phyloP scores from a whole-genome alignment of 2,329 filamentous ascomycete species.

The Fusarium haematococcum region DNA sequence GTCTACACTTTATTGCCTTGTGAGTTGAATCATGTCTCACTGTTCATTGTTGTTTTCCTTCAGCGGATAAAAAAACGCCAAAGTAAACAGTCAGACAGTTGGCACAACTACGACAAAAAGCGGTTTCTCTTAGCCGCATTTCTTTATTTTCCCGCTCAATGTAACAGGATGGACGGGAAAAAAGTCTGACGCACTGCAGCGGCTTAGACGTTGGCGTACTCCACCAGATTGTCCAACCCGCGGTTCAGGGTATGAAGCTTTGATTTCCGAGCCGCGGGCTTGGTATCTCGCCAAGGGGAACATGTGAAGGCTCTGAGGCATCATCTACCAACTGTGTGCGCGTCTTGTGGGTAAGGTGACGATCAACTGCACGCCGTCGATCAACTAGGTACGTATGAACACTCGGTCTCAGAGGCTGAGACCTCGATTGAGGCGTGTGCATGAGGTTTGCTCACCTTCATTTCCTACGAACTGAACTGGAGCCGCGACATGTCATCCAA shows the following conservation, averaged over 20 bases:
- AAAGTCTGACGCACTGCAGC: neutral
- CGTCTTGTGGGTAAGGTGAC: neutral
- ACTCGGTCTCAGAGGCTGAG: neutral
- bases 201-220: neutral
- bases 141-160: neutral
- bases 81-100: neutral
- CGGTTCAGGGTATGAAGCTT: neutral
- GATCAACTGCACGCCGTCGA: neutral
- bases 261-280: neutral
- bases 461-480: neutral
- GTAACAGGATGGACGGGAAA: neutral
- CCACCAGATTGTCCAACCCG: neutral
- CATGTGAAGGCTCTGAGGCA: neutral
- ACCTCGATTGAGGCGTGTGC: conserved; percentile 17
- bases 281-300: neutral
- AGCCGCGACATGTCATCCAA: neutral
- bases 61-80: neutral
- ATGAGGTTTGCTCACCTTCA: conserved; percentile 9
- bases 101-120: neutral
- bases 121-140: neutral
- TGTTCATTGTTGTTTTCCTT: neutral
- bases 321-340: neutral
- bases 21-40: neutral
- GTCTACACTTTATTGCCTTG: neutral
- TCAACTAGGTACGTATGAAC: neutral